Conservation (phyloP, 2,329 filamentous ascomycete species). For the Xylaria hypoxylon region DNA sequence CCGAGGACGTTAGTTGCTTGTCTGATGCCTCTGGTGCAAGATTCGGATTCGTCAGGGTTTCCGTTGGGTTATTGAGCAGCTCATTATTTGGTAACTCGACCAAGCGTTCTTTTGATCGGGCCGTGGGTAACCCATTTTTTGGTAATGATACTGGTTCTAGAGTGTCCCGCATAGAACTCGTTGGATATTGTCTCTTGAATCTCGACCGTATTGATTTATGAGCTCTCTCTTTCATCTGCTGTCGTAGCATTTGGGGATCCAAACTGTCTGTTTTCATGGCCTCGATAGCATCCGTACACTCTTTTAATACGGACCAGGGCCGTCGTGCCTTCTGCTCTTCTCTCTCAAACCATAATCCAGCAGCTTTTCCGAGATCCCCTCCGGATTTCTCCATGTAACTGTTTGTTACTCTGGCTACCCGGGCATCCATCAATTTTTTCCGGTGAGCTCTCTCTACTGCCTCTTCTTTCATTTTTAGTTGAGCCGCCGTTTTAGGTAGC, state of each 20-base stretch:
- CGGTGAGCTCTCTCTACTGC: neutral
- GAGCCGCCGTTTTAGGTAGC: neutral
- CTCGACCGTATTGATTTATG: too few species aligned
- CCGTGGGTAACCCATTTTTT: neutral
- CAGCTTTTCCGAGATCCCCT: constrained; percentile 8
- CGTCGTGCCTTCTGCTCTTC: constrained; percentile 9
- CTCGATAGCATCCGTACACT: constrained; percentile 27
- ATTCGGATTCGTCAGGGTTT: neutral
- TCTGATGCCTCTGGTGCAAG: neutral
- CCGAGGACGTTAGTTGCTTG: neutral
- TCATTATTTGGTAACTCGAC: neutral
- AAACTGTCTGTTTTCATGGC: constrained; percentile 35
- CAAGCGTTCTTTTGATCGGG: too few species aligned
- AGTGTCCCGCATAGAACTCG: neutral
- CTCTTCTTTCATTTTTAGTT: neutral
- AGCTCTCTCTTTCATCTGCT: constrained; percentile 3
- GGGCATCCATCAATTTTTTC: neutral
- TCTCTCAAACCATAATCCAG: constrained; percentile 19
- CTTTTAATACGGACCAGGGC: constrained; percentile 37
- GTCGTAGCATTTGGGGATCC: neutral
- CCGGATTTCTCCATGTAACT: constrained; percentile 10
- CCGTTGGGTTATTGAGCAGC: neutral
- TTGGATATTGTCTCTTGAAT: too few species aligned
- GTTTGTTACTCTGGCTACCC: neutral
- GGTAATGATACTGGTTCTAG: neutral